Percentiles rank a stretch among this genome's conserved stretches.
Evolutionary conservation across 306 rosid species (phyloP).

Genomic region (Malus asiatica): DNA sequence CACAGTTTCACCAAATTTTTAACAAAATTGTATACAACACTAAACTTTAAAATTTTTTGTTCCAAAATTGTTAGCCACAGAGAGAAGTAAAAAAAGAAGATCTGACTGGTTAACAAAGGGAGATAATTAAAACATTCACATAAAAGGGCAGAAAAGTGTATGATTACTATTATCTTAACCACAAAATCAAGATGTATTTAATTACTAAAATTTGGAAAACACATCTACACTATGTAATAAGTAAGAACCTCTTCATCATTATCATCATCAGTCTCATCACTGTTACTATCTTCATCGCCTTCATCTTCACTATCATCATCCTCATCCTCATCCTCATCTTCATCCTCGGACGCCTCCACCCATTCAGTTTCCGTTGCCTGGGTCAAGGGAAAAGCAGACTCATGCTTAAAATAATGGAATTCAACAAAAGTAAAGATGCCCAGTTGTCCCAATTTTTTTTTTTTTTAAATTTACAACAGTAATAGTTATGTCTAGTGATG

Average conservation of each 20-base stretch:
- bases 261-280: conserved; percentile 58
- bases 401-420: conserved; percentile 19
- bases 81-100: neutral
- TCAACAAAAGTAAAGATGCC: neutral
- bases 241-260: conserved; percentile 46
- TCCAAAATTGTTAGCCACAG: neutral
- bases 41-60: neutral
- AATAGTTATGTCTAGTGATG: neutral
- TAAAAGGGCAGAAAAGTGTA: neutral
- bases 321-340: conserved; percentile 66
- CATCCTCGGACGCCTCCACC: conserved; percentile 85
- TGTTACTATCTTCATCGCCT: conserved; percentile 22
- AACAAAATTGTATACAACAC: neutral
- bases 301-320: conserved; percentile 48
- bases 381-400: conserved; percentile 19
- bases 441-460: neutral
- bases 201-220: neutral
- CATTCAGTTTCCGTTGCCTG: conserved; percentile 93
- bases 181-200: neutral
- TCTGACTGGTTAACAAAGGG: neutral
- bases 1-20: too few relatives aligned
- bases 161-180: neutral
- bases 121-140: neutral
- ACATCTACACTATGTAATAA: neutral
- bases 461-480: neutral